These are phyloP conservation scores for Apiospora malaysiana DNA, from an alignment of 2,329 filamentous ascomycete species.

Conservation along the genomic window DNA sequence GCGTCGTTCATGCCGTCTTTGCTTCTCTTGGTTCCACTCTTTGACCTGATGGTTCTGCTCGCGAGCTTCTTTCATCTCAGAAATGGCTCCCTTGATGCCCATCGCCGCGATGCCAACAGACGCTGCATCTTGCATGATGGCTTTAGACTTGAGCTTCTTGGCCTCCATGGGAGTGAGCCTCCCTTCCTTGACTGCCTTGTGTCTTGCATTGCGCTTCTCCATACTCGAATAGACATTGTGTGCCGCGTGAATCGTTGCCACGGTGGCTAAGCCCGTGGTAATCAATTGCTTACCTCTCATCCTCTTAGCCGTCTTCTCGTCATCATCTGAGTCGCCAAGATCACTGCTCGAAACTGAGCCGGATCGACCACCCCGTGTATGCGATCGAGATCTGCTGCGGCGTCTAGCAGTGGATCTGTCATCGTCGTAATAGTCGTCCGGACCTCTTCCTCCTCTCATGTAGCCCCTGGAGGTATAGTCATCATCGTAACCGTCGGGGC, in stretches of 20 bases:
- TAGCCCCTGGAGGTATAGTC: constrained; percentile 41
- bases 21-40: constrained; percentile 56
- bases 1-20: constrained; percentile 55
- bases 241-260: constrained; percentile 66
- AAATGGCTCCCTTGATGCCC: constrained; percentile 62
- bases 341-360: constrained; percentile 60
- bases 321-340: constrained; percentile 63
- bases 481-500: constrained; percentile 43
- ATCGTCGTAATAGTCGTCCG: constrained; percentile 52
- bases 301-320: constrained; percentile 59
- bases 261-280: constrained; percentile 61
- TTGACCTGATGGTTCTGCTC: constrained; percentile 55
- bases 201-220: constrained; percentile 59
- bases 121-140: constrained; percentile 63
- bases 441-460: constrained; percentile 43
- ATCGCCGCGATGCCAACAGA: constrained; percentile 63
- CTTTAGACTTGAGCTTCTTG: constrained; percentile 62
- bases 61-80: constrained; percentile 61
- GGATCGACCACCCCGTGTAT: constrained; percentile 44
- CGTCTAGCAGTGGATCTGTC: constrained; percentile 47
- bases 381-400: constrained; percentile 47
- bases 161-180: constrained; percentile 57
- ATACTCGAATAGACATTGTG: constrained; percentile 64
- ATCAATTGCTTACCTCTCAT: constrained; percentile 68
- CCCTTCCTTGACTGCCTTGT: constrained; percentile 60